These are phyloP conservation scores for Backusella luteola DNA, from an alignment of 192 early-diverging fungal species.

Conservation along the genomic window DNA sequence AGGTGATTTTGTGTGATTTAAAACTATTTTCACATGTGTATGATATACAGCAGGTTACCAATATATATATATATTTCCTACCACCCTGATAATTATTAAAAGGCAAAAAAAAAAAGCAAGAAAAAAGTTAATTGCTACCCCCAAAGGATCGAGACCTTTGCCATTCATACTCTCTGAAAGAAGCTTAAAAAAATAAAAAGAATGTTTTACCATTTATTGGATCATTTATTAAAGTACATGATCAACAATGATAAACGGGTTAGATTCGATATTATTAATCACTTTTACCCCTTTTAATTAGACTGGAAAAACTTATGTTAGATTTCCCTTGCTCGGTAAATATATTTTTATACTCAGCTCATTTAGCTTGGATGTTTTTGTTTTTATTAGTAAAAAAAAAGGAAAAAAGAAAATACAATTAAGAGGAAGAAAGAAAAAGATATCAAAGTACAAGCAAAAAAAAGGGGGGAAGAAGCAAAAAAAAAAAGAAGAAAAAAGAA, in stretches of 20 bases:
- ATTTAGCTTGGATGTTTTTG: background rate
- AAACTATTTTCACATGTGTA: too few relatives aligned
- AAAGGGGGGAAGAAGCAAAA: background rate
- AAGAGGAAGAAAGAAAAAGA: background rate
- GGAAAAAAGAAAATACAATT: background rate
- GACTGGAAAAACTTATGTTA: background rate
- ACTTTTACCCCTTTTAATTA: background rate
- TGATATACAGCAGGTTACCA: too few relatives aligned
- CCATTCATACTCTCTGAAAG: background rate
- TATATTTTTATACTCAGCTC: background rate
- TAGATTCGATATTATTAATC: background rate
- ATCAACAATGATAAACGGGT: background rate
- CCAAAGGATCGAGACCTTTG: background rate
- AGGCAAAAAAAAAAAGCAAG: too few relatives aligned
- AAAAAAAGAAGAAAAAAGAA: background rate
- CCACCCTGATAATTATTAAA: background rate
- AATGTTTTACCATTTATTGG: background rate
- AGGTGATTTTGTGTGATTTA: background rate
- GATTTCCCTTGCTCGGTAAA: background rate
- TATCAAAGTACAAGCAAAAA: background rate
- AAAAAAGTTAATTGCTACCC: too few relatives aligned
- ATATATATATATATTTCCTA: background rate
- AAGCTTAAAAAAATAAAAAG: background rate
- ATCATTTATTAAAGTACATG: background rate
- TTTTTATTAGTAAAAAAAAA: background rate